Evolutionary conservation across 2,329 filamentous ascomycete species (phyloP), one percentile per base, ranked within the genome.

Genomic region (Fusarium lateritium): DNA sequence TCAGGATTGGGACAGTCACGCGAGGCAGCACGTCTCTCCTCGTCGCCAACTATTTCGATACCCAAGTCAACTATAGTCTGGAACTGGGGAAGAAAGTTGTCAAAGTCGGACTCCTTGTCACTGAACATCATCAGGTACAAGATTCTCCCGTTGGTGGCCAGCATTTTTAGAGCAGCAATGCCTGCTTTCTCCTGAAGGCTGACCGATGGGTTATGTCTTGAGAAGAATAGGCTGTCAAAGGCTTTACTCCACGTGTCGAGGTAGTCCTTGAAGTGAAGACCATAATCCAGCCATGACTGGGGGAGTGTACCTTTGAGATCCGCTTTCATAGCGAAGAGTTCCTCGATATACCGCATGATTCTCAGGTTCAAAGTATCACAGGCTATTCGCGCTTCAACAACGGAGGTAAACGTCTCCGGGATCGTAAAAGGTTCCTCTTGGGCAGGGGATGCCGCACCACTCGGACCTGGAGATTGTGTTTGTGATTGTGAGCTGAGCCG

Each of bases 91-190:
- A 82, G 77, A 65, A 87, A 89, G 11, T 76, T 74, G 69, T 91
- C 88, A 61, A 90, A 90, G 36, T 86, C 82, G 54, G 84, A 83
- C 73, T 91, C 88, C 45, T 80, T 85, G 52, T 86, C 83, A 73
- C 83, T 86, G 70, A 89, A 91, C 11, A 86, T 86, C 85, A 89
- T 89, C 40, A 85, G 78, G 67, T 87, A 89, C 7, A 90, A 77
- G 34, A 90, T 81, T 45, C 82, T 80, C 11, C 82, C 83, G 82
- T 88, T 90, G 51, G 88, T 81, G 61, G 89, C 86, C 56, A 84
- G 83, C 87, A 90, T 90, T 70, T 89, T 89, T 7, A 90, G 79
- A 13, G 88, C 87, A 7, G 86, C 83, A 58, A 90, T 89, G 45
- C 84, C 88, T 1, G 86, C 84, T 69, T 87, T 87, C 70, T 88